These are phyloP conservation scores for Ophiocordyceps unilateralis DNA, from an alignment of 2,329 filamentous ascomycete species.

Conservation along the genomic window DNA sequence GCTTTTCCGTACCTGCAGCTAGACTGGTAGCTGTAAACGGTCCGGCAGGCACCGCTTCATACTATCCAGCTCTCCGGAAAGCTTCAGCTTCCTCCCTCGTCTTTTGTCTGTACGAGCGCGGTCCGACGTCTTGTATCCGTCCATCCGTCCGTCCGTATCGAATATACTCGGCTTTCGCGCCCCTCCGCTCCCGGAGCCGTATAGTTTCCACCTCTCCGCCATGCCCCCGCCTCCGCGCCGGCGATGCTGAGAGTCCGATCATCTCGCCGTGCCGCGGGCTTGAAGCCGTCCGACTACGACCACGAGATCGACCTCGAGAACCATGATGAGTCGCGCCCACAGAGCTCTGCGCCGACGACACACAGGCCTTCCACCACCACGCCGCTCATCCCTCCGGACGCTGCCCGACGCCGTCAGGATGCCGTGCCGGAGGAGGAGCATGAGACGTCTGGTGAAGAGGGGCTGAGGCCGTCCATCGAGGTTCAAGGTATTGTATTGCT, in stretches of 20 bases:
- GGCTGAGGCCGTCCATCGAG: conserved; percentile 4
- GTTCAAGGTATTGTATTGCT: conserved; percentile 10
- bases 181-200: too few species aligned
- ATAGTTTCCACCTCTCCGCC: conserved; percentile 1
- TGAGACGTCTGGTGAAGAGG: too few species aligned
- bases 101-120: too few species aligned
- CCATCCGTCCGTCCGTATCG: too few species aligned
- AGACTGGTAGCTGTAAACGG: neutral
- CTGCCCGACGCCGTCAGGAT: neutral
- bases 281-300: conserved; percentile 46
- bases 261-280: conserved; percentile 35
- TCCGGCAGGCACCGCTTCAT: too few species aligned
- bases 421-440: neutral
- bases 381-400: neutral
- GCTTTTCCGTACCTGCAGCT: neutral
- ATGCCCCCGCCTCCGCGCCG: conserved; percentile 7
- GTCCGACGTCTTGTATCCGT: too few species aligned
- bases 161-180: too few species aligned
- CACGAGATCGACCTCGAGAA: conserved; percentile 58
- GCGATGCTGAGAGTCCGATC: conserved; percentile 21
- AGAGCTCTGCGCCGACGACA: neutral
- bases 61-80: neutral
- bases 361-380: neutral
- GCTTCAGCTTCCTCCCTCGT: neutral
- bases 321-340: conserved; percentile 16